Evolutionary conservation across 306 rosid genomes (phyloP).

Genomic region (Castanea sativa): DNA sequence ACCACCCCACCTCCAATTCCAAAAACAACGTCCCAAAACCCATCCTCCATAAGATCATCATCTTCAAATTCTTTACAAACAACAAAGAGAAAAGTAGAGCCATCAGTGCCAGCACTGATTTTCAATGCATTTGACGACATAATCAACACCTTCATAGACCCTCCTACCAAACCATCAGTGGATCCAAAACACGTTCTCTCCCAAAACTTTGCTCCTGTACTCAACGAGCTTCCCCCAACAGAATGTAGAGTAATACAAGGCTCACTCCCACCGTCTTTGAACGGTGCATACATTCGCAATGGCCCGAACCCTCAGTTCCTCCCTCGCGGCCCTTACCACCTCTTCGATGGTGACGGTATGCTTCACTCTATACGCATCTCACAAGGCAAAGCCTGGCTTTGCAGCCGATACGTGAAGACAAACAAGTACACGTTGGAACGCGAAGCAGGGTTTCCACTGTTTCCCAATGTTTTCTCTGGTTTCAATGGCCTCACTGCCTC

Average conservation of each 20-base stretch:
- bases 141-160: constrained; percentile 78
- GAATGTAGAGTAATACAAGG: constrained; percentile 53
- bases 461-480: constrained; percentile 78
- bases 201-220: constrained; percentile 68
- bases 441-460: constrained; percentile 55
- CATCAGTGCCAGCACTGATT: constrained; percentile 27
- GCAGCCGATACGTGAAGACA: constrained; percentile 76
- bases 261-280: constrained; percentile 51
- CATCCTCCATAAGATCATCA: neutral
- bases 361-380: constrained; percentile 66
- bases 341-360: constrained; percentile 95
- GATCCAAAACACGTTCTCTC: constrained; percentile 64
- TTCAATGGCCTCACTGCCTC: constrained; percentile 62
- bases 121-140: constrained; percentile 63
- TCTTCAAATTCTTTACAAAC: neutral
- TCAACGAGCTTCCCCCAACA: constrained; percentile 71
- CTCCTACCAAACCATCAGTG: constrained; percentile 56
- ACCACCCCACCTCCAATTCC: neutral
- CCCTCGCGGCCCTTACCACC: constrained; percentile 92
- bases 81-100: constrained; percentile 1
- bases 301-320: constrained; percentile 94
- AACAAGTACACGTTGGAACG: constrained; percentile 63
- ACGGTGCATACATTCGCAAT: constrained; percentile 83
- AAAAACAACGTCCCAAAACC: neutral
- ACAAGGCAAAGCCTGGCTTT: constrained; percentile 59